Base-by-base conservation (phyloP, 2,329 filamentous ascomycete genomes). In the Xylariomycetidae sp. region DNA sequence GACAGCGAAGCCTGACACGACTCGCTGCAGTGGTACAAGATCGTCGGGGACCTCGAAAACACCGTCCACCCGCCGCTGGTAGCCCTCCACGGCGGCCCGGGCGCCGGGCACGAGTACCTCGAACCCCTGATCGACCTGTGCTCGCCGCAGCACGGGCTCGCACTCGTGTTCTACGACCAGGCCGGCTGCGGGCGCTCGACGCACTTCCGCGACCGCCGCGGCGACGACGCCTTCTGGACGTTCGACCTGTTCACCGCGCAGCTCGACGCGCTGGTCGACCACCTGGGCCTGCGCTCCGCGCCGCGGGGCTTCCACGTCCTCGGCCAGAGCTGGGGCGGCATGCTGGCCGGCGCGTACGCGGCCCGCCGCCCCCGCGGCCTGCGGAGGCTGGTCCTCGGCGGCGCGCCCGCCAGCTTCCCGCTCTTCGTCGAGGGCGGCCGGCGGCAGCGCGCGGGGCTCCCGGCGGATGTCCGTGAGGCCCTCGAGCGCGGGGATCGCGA, bases 41-140 rank as follows among this genome's bases (percentile, higher is more conserved):
- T 32, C 19, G 16, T 32, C 13, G 30, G 30, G 10, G n/a, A n/a
- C n/a, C n/a, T n/a, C n/a, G 7, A 13, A 8, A 12, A 9, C 9
- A 22, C 16, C 12, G n/a, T n/a, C n/a, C 5, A 13, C 8, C 20
- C 30, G 19, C 16, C 30, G 8, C 16, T 48, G 10, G 30, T 48
- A 23, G 34, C 29, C 5, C 36, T 48, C 4, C 42, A 43, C 34
- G 44, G 45, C 4, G 45, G 45, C 2, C 45, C 43, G 3, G 45
- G 45, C 1, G 67, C 68, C 2, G 68, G 67, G 13, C 77, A 82
- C 43, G 67, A 78, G 44, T 68, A 79, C 48, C 64, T 82, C 4
- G 73, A 76, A 16, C 74, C 77, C 9, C 62, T 84, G 36, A 67
- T 76, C 35, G 66, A 72, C 14, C 68, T 83, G 5, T 34, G 37